A percentile compares a stretch with the other conserved stretches of the same genome.
These are phyloP conservation scores for Linderniella brevidens DNA, from an alignment of 257 asterid genomes.

Conservation along the genomic window DNA sequence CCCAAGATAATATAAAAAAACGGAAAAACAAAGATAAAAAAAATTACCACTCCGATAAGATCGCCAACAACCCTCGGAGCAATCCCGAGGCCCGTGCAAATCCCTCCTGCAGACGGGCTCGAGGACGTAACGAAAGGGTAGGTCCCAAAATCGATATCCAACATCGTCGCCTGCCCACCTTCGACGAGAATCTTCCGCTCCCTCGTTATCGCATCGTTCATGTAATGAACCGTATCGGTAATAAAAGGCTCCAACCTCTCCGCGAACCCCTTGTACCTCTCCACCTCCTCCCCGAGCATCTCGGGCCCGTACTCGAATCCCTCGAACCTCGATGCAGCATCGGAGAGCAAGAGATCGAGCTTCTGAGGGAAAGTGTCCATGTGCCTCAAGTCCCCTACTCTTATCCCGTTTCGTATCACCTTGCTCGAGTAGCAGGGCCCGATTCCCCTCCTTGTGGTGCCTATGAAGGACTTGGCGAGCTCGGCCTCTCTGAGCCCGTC, in stretches of 20 bases:
- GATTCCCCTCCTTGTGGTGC: slow-evolving; percentile 92
- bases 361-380: slow-evolving; percentile 91
- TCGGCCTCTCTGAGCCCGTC: slow-evolving; percentile 90
- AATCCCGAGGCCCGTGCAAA: slow-evolving; percentile 96
- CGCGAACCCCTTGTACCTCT: slow-evolving; percentile 51
- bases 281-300: slow-evolving; percentile 81
- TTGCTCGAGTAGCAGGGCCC: slow-evolving; percentile 97
- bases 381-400: slow-evolving; percentile 89
- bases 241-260: slow-evolving; percentile 85
- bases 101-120: slow-evolving; percentile 97
- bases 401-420: slow-evolving; percentile 77
- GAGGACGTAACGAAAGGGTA: slow-evolving; percentile 95
- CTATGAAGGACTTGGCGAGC: slow-evolving; percentile 81
- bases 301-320: slow-evolving; percentile 64
- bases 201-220: slow-evolving; percentile 60
- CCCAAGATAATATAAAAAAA: too few species aligned
- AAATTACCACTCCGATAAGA: slow-evolving; percentile 74
- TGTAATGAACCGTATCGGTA: slow-evolving; percentile 72
- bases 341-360: slow-evolving; percentile 70
- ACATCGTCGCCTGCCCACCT: slow-evolving; percentile 99
- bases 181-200: slow-evolving; percentile 69
- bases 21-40: too few species aligned
- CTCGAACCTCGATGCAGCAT: slow-evolving; percentile 74
- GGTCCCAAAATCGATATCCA: slow-evolving; percentile 90
- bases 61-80: slow-evolving; percentile 89